These are phyloP conservation scores for Clavariopsis aquatica DNA, from an alignment of 495 filamentous ascomycete genomes.

Conservation along the genomic window DNA sequence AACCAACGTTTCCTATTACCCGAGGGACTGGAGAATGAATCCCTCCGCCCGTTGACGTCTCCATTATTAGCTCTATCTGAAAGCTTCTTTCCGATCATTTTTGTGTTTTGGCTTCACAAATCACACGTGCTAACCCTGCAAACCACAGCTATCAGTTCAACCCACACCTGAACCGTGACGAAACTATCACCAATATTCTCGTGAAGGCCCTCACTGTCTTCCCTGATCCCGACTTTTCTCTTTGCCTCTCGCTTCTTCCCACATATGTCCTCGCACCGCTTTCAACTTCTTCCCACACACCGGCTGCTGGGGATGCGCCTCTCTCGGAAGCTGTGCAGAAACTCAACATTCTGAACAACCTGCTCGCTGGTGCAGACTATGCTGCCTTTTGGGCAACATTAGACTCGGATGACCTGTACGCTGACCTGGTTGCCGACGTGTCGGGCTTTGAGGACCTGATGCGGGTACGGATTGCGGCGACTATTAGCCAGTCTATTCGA, in stretches of 20 bases:
- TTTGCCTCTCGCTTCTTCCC: slow-evolving; percentile 88
- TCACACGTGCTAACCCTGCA: neutral
- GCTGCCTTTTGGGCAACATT: slow-evolving; percentile 88
- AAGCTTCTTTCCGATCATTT: slow-evolving; percentile 13
- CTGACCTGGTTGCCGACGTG: slow-evolving; percentile 91
- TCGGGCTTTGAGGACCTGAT: slow-evolving; percentile 96
- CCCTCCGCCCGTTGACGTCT: slow-evolving; percentile 52
- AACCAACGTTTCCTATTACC: slow-evolving; percentile 99
- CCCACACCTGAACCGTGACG: slow-evolving; percentile 93
- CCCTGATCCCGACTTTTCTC: slow-evolving; percentile 92
- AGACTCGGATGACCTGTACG: slow-evolving; percentile 92
- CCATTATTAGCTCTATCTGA: slow-evolving; percentile 69
- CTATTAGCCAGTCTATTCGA: slow-evolving; percentile 83
- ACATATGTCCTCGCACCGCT: slow-evolving; percentile 66
- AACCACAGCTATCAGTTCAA: slow-evolving; percentile 94
- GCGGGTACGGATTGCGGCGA: slow-evolving; percentile 84
- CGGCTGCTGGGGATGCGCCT: slow-evolving; percentile 53
- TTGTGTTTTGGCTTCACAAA: slow-evolving; percentile 11
- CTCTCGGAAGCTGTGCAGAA: slow-evolving; percentile 88
- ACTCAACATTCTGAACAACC: slow-evolving; percentile 76
- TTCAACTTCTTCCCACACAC: slow-evolving; percentile 44
- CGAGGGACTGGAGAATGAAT: slow-evolving; percentile 62
- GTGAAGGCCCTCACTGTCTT: slow-evolving; percentile 97
- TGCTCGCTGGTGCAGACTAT: slow-evolving; percentile 85
- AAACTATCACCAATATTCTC: slow-evolving; percentile 97